phyloP scores from a whole-genome alignment of 352 stramenopile genomes.

The Phytopythium delawarense region DNA sequence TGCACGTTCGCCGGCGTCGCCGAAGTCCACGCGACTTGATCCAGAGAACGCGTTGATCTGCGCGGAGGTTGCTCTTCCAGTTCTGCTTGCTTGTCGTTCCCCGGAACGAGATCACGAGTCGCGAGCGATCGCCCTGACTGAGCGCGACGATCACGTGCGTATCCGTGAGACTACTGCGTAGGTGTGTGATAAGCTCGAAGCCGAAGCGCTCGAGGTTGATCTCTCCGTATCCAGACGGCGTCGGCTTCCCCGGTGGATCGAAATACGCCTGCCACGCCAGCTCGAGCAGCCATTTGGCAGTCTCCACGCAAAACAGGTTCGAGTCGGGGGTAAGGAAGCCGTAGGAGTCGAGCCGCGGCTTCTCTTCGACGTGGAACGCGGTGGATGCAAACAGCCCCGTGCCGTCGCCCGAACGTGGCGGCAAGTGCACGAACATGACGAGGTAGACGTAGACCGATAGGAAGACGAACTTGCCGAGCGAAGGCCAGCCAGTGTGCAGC shows the following conservation, averaged over 20 bases:
- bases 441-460: conserved; percentile 81
- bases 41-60: conserved; percentile 75
- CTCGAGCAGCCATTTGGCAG: conserved; percentile 74
- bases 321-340: conserved; percentile 63
- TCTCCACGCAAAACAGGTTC: conserved; percentile 87
- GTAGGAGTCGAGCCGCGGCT: conserved; percentile 51
- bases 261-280: conserved; percentile 87
- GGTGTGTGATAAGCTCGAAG: conserved; percentile 82
- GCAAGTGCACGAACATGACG: conserved; percentile 81
- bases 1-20: conserved; percentile 46
- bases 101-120: conserved; percentile 82
- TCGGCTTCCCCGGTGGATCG: conserved; percentile 68
- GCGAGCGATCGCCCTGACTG: conserved; percentile 44
- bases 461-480: conserved; percentile 71
- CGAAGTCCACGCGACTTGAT: conserved; percentile 61
- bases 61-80: conserved; percentile 87
- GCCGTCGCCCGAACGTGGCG: conserved; percentile 40
- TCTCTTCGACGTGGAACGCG: conserved; percentile 72
- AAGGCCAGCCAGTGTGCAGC: conserved; percentile 43
- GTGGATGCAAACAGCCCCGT: conserved; percentile 56
- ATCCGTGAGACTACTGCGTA: conserved; percentile 68
- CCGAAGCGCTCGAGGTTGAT: conserved; percentile 63
- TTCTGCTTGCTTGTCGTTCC: conserved; percentile 85
- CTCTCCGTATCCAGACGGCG: conserved; percentile 73
- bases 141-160: conserved; percentile 69